These are phyloP conservation scores for Leccinum fibrillosum DNA, from an alignment of 768 basidiomycete genomes.

Conservation along the genomic window DNA sequence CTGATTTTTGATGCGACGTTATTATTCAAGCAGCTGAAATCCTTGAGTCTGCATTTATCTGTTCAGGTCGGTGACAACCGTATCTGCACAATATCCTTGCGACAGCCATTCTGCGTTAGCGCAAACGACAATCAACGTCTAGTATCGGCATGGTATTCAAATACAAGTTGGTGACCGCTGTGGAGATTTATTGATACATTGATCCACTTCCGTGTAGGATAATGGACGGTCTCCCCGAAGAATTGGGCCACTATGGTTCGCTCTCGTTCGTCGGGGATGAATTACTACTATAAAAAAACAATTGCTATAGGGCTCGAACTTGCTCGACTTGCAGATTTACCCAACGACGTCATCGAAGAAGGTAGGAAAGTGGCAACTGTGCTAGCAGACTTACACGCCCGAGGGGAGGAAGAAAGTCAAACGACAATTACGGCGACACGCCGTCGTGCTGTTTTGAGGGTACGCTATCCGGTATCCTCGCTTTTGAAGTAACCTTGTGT, in stretches of 20 bases:
- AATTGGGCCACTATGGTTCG: conserved; percentile 70
- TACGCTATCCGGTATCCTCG: conserved; percentile 27
- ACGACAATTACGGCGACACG: conserved; percentile 56
- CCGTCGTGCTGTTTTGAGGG: conserved; percentile 67
- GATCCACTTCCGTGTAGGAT: conserved; percentile 45
- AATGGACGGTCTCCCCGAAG: conserved; percentile 64
- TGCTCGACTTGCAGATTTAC: conserved; percentile 84
- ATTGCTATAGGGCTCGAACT: conserved; percentile 73
- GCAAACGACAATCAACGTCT: conserved; percentile 47
- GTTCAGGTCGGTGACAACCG: conserved; percentile 54
- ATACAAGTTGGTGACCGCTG: conserved; percentile 49
- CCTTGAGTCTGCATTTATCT: conserved; percentile 70
- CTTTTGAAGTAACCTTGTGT: not conserved
- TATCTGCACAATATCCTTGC: not conserved
- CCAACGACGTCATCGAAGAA: conserved; percentile 62
- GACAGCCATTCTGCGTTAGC: conserved; percentile 35
- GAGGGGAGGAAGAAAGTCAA: conserved; percentile 58
- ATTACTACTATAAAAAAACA: not conserved
- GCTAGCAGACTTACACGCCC: conserved; percentile 56
- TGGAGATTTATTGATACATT: not conserved
- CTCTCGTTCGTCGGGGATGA: conserved; percentile 1
- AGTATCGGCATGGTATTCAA: conserved; percentile 45
- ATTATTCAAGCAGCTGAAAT: not conserved
- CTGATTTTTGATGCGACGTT: not conserved
- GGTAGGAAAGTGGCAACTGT: conserved; percentile 57